These are phyloP conservation scores for Vigna unguiculata DNA, from an alignment of 306 rosid species.

Conservation along the genomic window DNA sequence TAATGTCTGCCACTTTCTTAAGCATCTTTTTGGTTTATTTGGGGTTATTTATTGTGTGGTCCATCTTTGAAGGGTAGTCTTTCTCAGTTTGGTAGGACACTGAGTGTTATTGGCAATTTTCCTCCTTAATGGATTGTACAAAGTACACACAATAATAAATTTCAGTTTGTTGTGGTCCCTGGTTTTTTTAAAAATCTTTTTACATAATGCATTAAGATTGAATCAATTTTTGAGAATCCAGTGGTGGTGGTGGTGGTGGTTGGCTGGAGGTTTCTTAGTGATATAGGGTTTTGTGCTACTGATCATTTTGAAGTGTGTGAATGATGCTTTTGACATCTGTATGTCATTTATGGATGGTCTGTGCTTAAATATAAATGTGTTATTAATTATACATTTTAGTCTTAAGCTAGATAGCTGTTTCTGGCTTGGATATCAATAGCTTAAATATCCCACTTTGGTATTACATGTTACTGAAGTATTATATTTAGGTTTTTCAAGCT, in stretches of 20 bases:
- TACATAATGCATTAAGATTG: constrained; percentile 24
- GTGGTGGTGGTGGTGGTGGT: constrained; percentile 19
- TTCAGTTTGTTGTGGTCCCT: background rate
- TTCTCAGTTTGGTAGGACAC: constrained; percentile 25
- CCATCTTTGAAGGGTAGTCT: constrained; percentile 19
- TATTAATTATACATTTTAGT: background rate
- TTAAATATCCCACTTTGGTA: background rate
- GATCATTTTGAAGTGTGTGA: background rate
- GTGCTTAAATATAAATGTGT: constrained; percentile 8
- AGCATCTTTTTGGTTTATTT: constrained; percentile 5
- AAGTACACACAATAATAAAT: constrained; percentile 22
- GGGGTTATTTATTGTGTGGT: constrained; percentile 25
- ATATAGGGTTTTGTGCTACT: background rate
- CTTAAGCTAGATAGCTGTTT: background rate
- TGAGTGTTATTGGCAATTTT: constrained; percentile 5
- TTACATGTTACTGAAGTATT: background rate
- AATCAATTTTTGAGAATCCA: constrained; percentile 18
- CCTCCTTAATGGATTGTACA: constrained; percentile 20
- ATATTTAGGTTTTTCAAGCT: background rate
- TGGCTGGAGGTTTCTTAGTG: constrained; percentile 9
- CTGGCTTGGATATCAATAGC: constrained; percentile 17
- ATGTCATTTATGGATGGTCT: constrained; percentile 17
- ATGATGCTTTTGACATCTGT: constrained; percentile 6
- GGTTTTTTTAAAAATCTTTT: background rate
- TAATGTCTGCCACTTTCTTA: constrained; percentile 14